Base-by-base conservation (phyloP, 495 filamentous ascomycete genomes). In the Penicillium lividum region DNA sequence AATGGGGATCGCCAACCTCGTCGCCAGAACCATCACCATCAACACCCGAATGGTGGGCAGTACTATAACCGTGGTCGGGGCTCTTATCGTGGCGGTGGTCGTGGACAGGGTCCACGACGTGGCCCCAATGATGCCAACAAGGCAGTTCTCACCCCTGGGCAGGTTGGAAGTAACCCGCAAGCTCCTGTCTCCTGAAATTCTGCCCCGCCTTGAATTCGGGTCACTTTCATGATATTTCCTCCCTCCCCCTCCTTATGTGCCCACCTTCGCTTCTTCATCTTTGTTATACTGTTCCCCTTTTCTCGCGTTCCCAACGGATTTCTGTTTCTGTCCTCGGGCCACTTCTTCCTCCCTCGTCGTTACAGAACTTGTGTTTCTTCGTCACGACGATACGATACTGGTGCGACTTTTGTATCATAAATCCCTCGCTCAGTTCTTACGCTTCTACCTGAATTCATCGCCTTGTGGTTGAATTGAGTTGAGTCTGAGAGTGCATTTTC, bases 91-190 rank as follows among this genome's bases (percentile, higher is more conserved):
- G 77, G 76, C 34, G 28, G 28, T 38, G 68, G 71, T 49, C 74
- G 77, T 48, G 77, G 77, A 29, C 77, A 78, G 50, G 77, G 75
- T 47, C 76, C 72, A 47, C 77, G 77, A 6, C 76, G 77, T 60
- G 72, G 69, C 38, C 68, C 68, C 7, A 63, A 68, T 60, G 73
- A 78, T 46, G 42, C 58, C 42, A 70, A 71, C 58, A 70, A 62
- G 59, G 63, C 67, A n/a, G 54, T 58, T 25, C 42, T 64, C 54
- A 34, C 67, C 43, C 69, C 70, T 31, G 62, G 63, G 48, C 71
- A 73, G 31, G 51, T 64, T 42, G 61, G 62, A 29, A 59, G 63
- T 57, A 76, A 77, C 38, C 53, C 77, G 2, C 75, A 73, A 27
- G 58, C 73, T 3, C 68, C 75, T 3, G 46, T 61, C 66, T 73